These are phyloP conservation scores for Fraxinus anomala DNA, from an alignment of 257 asterid genomes.

Conservation along the genomic window DNA sequence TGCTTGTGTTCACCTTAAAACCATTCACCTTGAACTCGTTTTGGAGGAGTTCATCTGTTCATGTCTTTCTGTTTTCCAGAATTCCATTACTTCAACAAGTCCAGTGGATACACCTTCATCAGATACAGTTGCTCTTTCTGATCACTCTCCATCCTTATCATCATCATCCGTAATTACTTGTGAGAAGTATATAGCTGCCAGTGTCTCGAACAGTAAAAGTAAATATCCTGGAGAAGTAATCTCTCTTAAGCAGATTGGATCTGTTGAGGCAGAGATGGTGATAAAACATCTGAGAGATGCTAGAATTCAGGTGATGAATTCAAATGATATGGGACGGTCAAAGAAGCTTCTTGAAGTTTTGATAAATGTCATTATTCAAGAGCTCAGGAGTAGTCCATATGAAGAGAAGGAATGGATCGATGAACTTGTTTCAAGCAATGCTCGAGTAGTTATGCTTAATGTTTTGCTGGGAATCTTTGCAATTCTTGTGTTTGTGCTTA, in stretches of 20 bases:
- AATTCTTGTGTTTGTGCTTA: slow-evolving; percentile 28
- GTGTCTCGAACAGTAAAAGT: slow-evolving; percentile 12
- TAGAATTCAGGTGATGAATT: slow-evolving; percentile 42
- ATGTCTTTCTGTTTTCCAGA: slow-evolving; percentile 34
- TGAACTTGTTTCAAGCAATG: slow-evolving; percentile 35
- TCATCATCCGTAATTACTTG: slow-evolving; percentile 39
- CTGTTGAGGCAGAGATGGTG: slow-evolving; percentile 49
- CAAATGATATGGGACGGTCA: slow-evolving; percentile 43
- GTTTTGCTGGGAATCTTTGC: slow-evolving; percentile 43
- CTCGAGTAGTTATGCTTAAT: slow-evolving; percentile 34
- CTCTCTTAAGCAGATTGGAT: slow-evolving; percentile 25
- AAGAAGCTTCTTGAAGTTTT: slow-evolving; percentile 59
- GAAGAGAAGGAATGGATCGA: slow-evolving; percentile 46
- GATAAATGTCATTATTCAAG: slow-evolving; percentile 41
- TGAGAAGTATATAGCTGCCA: slow-evolving; percentile 15
- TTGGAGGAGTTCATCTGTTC: background rate
- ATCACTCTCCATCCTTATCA: slow-evolving; percentile 37
- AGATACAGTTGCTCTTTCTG: slow-evolving; percentile 33
- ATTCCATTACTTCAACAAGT: slow-evolving; percentile 23
- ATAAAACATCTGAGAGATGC: slow-evolving; percentile 56
- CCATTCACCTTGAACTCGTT: background rate
- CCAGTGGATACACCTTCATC: slow-evolving; percentile 32
- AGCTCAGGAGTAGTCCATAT: slow-evolving; percentile 39
- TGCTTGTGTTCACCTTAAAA: background rate
- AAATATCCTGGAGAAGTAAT: slow-evolving; percentile 26